Conservation (phyloP, 495 filamentous ascomycete species). For the Staphylotrichum tortipilum region DNA sequence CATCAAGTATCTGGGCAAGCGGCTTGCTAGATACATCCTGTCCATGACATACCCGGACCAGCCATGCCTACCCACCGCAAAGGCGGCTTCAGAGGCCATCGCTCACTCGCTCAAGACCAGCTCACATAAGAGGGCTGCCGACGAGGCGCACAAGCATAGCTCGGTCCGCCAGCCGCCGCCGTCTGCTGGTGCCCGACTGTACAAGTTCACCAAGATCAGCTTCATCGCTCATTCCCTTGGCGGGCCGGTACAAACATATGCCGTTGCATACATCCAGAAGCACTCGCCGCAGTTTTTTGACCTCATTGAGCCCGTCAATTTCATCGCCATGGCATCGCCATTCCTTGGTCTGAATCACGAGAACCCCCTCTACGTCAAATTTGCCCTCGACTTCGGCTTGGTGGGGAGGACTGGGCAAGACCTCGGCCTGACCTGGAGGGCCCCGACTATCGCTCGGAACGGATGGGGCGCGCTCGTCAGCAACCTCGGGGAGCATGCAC, state of each 20-base stretch:
- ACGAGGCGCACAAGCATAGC: conserved; percentile 44
- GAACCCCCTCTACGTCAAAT: conserved; percentile 93
- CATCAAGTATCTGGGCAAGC: conserved; percentile 93
- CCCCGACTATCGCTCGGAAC: conserved; percentile 71
- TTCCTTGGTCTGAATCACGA: conserved; percentile 94
- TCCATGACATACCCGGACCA: conserved; percentile 88
- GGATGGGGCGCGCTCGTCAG: conserved; percentile 84
- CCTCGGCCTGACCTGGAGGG: conserved; percentile 85
- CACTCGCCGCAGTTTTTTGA: conserved; percentile 89
- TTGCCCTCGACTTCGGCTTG: conserved; percentile 90
- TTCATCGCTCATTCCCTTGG: conserved; percentile 93
- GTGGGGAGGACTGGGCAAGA: conserved; percentile 94
- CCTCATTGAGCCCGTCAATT: conserved; percentile 80
- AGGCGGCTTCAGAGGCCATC: conserved; percentile 37
- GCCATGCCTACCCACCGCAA: conserved; percentile 64
- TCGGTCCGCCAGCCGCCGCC: conserved; percentile 36
- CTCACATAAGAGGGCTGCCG: conserved; percentile 20
- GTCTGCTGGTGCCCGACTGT: conserved; percentile 47
- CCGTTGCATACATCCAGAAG: conserved; percentile 94
- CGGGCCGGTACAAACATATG: conserved; percentile 86
- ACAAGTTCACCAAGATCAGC: conserved; percentile 89
- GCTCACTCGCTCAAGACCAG: conserved; percentile 25
- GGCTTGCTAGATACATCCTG: conserved; percentile 84
- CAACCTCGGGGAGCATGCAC: conserved; percentile 57
- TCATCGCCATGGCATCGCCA: conserved; percentile 83